phyloP scores from a whole-genome alignment of 1,139 yeast genomes.

The Debaryomycetaceae sp. region DNA sequence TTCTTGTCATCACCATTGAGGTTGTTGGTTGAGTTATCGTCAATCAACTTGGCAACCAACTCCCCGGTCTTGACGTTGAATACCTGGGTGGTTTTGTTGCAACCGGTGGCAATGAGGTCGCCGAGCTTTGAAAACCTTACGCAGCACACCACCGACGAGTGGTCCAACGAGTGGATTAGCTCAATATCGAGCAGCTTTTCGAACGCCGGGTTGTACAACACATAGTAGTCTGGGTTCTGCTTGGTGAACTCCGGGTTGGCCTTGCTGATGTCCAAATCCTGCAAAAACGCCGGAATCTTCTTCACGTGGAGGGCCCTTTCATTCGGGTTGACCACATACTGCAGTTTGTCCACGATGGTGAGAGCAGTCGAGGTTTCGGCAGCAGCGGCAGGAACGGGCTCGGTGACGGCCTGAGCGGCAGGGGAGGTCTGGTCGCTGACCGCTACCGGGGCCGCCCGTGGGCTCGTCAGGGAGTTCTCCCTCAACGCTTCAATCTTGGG shows the following conservation, averaged over 20 bases:
- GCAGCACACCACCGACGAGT: slow-evolving; percentile 93
- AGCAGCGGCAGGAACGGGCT: slow-evolving; percentile 12
- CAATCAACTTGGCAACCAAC: slow-evolving; percentile 79
- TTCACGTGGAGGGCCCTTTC: slow-evolving; percentile 57
- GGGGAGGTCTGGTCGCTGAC: slow-evolving; percentile 8
- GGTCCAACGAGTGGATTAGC: slow-evolving; percentile 84
- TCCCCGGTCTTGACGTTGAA: slow-evolving; percentile 92
- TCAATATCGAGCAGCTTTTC: slow-evolving; percentile 71
- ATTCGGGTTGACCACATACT: slow-evolving; percentile 40
- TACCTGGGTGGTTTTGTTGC: slow-evolving; percentile 94
- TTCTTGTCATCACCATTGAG: slow-evolving; percentile 28
- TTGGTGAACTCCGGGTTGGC: slow-evolving; percentile 79
- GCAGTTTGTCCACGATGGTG: slow-evolving; percentile 37
- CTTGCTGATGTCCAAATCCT: slow-evolving; percentile 75
- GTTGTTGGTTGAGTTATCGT: slow-evolving; percentile 54
- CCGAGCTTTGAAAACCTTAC: slow-evolving; percentile 93
- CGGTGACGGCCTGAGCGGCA: slow-evolving; percentile 12
- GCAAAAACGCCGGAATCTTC: slow-evolving; percentile 76
- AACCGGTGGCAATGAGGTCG: slow-evolving; percentile 91
- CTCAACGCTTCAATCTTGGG: slow-evolving; percentile 12
- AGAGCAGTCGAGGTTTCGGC: slow-evolving; percentile 32
- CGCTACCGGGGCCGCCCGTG: slow-evolving; percentile 6
- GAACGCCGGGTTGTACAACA: slow-evolving; percentile 86
- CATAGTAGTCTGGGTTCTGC: slow-evolving; percentile 83
- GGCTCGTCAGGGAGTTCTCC: slow-evolving; percentile 8